Base-by-base conservation (phyloP, 768 basidiomycete genomes). In the Termitomyces sp. region DNA sequence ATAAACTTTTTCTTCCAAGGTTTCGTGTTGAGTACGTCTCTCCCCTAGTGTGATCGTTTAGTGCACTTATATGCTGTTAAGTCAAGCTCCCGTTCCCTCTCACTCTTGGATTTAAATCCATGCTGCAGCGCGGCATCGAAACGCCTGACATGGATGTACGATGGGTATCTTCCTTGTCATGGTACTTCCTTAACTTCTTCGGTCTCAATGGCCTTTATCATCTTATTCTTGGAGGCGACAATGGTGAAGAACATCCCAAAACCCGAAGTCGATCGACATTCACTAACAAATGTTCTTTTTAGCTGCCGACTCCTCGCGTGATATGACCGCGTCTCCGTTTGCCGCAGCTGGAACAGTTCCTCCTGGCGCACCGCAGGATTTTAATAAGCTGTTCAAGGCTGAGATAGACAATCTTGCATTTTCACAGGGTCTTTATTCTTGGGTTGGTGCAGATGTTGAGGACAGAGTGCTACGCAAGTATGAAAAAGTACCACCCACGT, bases 1-100 rank as follows among this genome's bases (percentile, higher is more conserved):
- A 98, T 99, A 75, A 98, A 95, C 72, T 94, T 95, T 73, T 99
- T 99, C 85, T 99, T 98, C 77, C 91, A 96, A 67, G 97, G 97
- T 30, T 98, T 98, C 70, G 91, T 99, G 58, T 81, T 98, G 57
- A 98, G 96, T 98, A 70, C 72, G 95, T 86, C 37, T 53, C 36
- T 53, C 27, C 42, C 50, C 22, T 16, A 7, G 10, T 42, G 22
- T 37, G 24, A 40, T 26, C 16, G 3, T 24, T 12, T 22, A 20
- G 8, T 20, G 42, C 20, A 50, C 32, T 57, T 26, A 63, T 13
- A 37, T 22, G 8, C 42, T 39, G 14, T 50, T n/a, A 47, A 98
- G 96, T 97, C 72, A 95, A 95, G 69, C 79, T 99, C 0, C 97
- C 97, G 4, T 99, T 99, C 76, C 97, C 97, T 3, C 75, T 99